Percentiles rank a stretch among this genome's conserved stretches.
These are phyloP conservation scores for Talaromyces borbonicus DNA, from an alignment of 495 filamentous ascomycete species.

Conservation along the genomic window DNA sequence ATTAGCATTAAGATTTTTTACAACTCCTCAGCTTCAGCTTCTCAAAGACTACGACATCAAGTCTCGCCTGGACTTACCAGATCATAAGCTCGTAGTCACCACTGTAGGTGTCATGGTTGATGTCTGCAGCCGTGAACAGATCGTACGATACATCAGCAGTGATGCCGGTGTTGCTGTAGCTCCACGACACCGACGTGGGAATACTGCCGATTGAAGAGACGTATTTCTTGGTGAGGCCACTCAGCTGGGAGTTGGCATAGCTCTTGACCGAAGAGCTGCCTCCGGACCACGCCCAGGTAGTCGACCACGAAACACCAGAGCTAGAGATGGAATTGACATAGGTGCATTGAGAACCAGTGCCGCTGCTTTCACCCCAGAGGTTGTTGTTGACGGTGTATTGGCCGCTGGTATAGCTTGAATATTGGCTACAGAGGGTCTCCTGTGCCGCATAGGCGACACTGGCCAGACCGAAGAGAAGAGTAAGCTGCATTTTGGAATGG, in stretches of 20 bases:
- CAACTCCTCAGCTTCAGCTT: too few relatives aligned
- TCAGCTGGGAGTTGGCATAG: slow-evolving; percentile 27
- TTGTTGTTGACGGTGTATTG: slow-evolving; percentile 39
- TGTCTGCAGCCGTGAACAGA: slow-evolving; percentile 36
- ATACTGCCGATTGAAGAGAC: slow-evolving; percentile 27
- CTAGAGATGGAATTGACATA: slow-evolving; percentile 22
- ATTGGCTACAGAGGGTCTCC: slow-evolving; percentile 29
- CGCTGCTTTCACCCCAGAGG: slow-evolving; percentile 28
- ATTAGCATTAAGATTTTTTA: too few relatives aligned
- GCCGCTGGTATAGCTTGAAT: slow-evolving; percentile 20
- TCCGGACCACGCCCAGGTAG: slow-evolving; percentile 36
- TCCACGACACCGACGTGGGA: slow-evolving; percentile 28
- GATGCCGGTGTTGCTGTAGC: slow-evolving; percentile 27
- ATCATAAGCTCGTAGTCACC: slow-evolving; percentile 44
- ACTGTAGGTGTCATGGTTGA: slow-evolving; percentile 31
- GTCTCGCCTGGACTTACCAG: slow-evolving; percentile 32
- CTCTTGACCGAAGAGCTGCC: slow-evolving; percentile 33
- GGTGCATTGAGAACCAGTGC: slow-evolving; percentile 33
- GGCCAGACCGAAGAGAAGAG: slow-evolving; percentile 2
- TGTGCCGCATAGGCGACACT: slow-evolving; percentile 5
- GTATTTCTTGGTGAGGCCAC: slow-evolving; percentile 19
- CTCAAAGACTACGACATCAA: too few relatives aligned
- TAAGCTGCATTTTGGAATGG: slow-evolving; percentile 7
- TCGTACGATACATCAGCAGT: slow-evolving; percentile 38
- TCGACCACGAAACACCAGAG: slow-evolving; percentile 24